A percentile compares a stretch with the other conserved stretches of the same genome.
phyloP scores from a whole-genome alignment of 1,139 yeast species.

The Hanseniaspora sp. region DNA sequence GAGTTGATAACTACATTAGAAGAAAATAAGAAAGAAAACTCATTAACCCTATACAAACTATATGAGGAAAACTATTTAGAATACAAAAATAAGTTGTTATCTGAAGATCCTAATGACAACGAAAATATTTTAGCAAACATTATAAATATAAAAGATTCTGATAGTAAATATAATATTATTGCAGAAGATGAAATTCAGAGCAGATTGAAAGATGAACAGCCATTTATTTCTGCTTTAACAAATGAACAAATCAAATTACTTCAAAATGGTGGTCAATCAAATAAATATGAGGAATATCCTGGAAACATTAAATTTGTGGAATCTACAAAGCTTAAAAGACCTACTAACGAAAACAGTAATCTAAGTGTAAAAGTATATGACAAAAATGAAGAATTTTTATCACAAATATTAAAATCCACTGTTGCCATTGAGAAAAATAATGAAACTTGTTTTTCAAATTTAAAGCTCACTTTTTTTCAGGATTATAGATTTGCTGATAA shows the following conservation, averaged over 20 bases:
- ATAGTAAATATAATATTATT: background rate
- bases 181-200: background rate
- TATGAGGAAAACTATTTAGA: background rate
- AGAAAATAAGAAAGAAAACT: background rate
- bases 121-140: too few species aligned
- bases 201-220: background rate
- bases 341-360: background rate
- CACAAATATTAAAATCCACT: background rate
- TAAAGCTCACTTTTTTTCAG: conserved; percentile 12
- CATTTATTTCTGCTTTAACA: background rate
- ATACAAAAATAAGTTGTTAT: background rate
- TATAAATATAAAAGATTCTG: too few species aligned
- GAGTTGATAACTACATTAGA: conserved; percentile 18
- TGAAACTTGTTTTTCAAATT: background rate
- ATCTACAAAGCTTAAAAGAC: background rate
- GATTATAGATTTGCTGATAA: conserved; percentile 12
- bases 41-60: background rate
- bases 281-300: background rate
- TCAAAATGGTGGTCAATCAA: conserved; percentile 4
- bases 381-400: conserved; percentile 5
- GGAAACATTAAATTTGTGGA: conserved; percentile 1
- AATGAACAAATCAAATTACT: background rate
- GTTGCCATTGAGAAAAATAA: background rate
- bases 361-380: background rate
- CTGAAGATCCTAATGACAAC: too few species aligned